phyloP scores from a whole-genome alignment of 169 alveolate species.

The Toxoplasma gondii region DNA sequence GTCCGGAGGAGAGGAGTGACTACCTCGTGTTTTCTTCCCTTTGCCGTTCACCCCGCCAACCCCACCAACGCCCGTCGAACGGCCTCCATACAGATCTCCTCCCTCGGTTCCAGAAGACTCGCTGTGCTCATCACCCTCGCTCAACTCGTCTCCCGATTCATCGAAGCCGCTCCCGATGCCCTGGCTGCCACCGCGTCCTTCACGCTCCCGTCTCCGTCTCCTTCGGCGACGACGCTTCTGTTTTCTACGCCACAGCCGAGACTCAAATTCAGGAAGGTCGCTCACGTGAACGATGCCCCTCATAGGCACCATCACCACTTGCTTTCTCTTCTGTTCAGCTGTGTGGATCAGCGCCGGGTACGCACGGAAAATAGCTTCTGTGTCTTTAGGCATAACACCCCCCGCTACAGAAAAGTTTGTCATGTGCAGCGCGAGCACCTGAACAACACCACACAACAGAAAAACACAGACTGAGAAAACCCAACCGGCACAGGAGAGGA shows the following conservation, averaged over 20 bases:
- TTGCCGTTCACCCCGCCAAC: not conserved
- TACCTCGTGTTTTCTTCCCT: not conserved
- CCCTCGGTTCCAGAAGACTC: not conserved
- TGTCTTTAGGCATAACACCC: constrained; percentile 50
- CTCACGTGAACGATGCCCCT: not conserved
- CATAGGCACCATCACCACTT: not conserved
- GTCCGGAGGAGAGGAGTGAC: constrained; percentile 6
- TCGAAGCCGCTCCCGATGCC: not conserved
- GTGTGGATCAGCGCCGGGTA: not conserved
- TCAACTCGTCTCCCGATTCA: not conserved
- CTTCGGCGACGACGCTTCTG: not conserved
- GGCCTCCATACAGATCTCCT: not conserved
- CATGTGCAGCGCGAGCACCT: constrained; percentile 66
- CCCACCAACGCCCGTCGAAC: not conserved
- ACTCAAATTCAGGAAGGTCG: not conserved
- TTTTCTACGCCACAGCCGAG: not conserved
- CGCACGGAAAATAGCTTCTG: constrained; percentile 9
- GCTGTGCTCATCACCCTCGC: not conserved
- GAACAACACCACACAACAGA: not conserved
- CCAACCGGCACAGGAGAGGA: not conserved
- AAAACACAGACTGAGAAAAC: not conserved
- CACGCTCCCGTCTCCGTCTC: not conserved
- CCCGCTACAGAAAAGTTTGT: constrained; percentile 57
- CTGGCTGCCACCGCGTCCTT: not conserved
- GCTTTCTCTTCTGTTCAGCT: not conserved